Conservation (phyloP, 2,329 filamentous ascomycete species). For the Sarocladium kiliense region DNA sequence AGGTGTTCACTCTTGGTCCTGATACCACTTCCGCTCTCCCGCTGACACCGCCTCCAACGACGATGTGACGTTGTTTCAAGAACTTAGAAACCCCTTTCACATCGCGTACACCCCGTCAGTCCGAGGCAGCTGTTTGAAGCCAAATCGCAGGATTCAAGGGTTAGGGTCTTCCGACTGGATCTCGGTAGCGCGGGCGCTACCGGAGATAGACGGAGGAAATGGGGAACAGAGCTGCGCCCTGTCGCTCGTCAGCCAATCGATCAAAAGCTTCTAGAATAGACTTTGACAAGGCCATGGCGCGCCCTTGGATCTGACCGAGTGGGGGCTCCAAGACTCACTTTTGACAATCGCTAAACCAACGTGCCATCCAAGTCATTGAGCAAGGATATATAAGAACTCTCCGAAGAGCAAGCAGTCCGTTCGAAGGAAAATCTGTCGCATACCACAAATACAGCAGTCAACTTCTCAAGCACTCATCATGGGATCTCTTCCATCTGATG, state of each 20-base stretch:
- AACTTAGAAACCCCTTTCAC: too few species aligned
- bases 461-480: constrained; percentile 21
- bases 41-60: too few species aligned
- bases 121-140: not conserved
- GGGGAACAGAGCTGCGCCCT: not conserved
- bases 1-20: too few species aligned
- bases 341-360: not conserved
- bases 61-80: too few species aligned
- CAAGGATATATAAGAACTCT: not conserved
- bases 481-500: constrained; percentile 33
- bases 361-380: not conserved
- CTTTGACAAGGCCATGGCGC: not conserved
- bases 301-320: not conserved
- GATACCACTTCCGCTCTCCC: too few species aligned
- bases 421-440: constrained; percentile 5
- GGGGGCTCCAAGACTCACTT: not conserved
- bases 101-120: not conserved
- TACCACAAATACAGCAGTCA: not conserved
- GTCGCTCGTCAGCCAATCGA: not conserved
- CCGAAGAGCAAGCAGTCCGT: not conserved
- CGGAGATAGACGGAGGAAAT: not conserved
- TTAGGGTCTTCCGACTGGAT: not conserved
- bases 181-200: not conserved
- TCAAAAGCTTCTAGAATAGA: not conserved
- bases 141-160: not conserved